Conservation (phyloP, 257 asterid species). For the Agastache rugosa region DNA sequence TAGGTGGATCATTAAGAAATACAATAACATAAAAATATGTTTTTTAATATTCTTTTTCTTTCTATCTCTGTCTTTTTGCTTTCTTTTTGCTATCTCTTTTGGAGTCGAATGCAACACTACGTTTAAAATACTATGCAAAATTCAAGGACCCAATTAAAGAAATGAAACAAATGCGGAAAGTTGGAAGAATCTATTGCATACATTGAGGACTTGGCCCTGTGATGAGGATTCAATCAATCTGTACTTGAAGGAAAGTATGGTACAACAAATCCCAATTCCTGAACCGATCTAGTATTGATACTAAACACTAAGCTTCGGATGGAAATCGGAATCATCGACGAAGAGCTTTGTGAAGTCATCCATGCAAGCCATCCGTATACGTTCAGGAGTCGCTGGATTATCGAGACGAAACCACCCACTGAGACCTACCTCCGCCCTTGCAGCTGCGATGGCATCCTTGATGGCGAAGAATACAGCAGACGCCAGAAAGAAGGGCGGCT, state of each 20-base stretch:
- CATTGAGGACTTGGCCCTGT: background rate
- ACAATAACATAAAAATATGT: no score
- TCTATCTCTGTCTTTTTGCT: no score
- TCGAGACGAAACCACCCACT: conserved; percentile 83
- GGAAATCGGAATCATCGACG: conserved; percentile 50
- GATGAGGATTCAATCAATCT: background rate
- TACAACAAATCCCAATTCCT: background rate
- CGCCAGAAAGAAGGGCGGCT: conserved; percentile 94
- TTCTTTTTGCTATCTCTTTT: no score
- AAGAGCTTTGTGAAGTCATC: conserved; percentile 73
- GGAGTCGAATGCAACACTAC: no score
- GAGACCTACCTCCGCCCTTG: conserved; percentile 76
- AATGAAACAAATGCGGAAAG: no score
- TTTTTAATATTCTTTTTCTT: no score
- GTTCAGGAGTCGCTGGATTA: conserved; percentile 96
- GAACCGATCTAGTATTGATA: background rate
- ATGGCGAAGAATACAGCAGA: conserved; percentile 84
- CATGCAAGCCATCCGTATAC: conserved; percentile 91
- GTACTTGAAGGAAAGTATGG: background rate
- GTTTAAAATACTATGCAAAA: no score
- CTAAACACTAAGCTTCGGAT: conserved; percentile 75
- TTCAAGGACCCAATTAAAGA: no score
- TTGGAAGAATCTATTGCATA: background rate
- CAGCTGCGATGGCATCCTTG: conserved; percentile 82
- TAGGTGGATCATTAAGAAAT: no score